These are phyloP conservation scores for Mucor ambiguus DNA, from an alignment of 371 early-diverging fungal genomes.

Conservation along the genomic window DNA sequence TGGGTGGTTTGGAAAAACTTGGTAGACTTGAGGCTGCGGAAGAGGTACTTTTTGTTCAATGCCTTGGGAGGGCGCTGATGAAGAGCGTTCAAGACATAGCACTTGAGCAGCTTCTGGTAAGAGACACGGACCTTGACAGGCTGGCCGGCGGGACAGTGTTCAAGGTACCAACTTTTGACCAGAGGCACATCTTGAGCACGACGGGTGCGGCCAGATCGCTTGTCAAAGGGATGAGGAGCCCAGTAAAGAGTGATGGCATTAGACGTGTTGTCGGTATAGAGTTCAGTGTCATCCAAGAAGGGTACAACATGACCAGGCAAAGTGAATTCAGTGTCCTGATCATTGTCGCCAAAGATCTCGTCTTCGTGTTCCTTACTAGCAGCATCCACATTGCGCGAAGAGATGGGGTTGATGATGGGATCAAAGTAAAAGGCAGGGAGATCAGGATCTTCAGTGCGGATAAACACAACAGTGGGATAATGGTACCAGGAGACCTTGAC, in stretches of 20 bases:
- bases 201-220: conserved; percentile 89
- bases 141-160: conserved; percentile 91
- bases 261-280: conserved; percentile 92
- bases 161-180: conserved; percentile 97
- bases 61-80: conserved; percentile 88
- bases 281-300: conserved; percentile 77
- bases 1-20: conserved; percentile 99
- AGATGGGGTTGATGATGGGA: conserved; percentile 96
- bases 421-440: conserved; percentile 97
- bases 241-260: conserved; percentile 93
- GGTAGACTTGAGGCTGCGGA: conserved; percentile 93
- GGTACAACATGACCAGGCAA: conserved; percentile 85
- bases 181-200: conserved; percentile 96
- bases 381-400: conserved; percentile 72
- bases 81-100: conserved; percentile 89
- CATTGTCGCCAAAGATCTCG: conserved; percentile 84
- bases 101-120: conserved; percentile 94
- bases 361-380: conserved; percentile 73
- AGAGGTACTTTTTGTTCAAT: conserved; percentile 89
- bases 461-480: conserved; percentile 87
- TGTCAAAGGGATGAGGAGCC: conserved; percentile 98
- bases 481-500: conserved; percentile 95
- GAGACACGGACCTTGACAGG: conserved; percentile 98
- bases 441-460: conserved; percentile 93
- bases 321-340: conserved; percentile 70